Base-by-base conservation (phyloP, 106 monocot genomes). In the Acorus gramineus region DNA sequence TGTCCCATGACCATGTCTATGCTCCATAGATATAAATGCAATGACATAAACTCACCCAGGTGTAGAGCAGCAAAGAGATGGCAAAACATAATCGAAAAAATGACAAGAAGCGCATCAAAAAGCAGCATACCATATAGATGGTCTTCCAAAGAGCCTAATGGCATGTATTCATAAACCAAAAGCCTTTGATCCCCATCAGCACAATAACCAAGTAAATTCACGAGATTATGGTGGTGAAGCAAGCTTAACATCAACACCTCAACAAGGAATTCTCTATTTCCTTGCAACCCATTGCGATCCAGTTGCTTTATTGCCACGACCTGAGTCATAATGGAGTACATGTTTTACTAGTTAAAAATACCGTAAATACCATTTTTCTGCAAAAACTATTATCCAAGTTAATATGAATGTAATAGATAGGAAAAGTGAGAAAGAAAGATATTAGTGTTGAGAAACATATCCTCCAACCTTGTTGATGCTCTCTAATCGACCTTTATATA, bases 121-220 rank as follows among this genome's bases (percentile, higher is more conserved):
- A 56, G 5, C 52, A 53, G 44, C 28, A 9, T 65, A 79, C 79
- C 79, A 28, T 72, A 57, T 45, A 81, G 44, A 59, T 76, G 81
- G 43, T 59, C 68, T 67, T 76, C 76, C 7, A 81, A 59, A 14
- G 81, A 76, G n/a, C 81, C 81, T 47, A 63, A 54, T 5, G 72
- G 67, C 81, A 81, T 72, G 51, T 57, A 76, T 59, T 81, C 81
- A 45, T 81, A 81, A 2, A 81, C 81, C 54, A 81, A 49, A 5
- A 81, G 64, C 53, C 81, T 76, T 44, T 81, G 81, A 51, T 76
- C 76, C 55, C 81, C 81, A 55, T 81, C 76, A 3, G 76, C 71
- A 55, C 81, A 81, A 63, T 81, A 81, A 11, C 81, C 81, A 12
- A 81, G 66, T 12, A 81, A 72, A 49, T 69, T 71, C 49, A 81